A percentile compares a stretch with the other conserved stretches of the same genome.
phyloP scores from a whole-genome alignment of 495 filamentous ascomycete genomes.

The Astrocystis sublimbata region DNA sequence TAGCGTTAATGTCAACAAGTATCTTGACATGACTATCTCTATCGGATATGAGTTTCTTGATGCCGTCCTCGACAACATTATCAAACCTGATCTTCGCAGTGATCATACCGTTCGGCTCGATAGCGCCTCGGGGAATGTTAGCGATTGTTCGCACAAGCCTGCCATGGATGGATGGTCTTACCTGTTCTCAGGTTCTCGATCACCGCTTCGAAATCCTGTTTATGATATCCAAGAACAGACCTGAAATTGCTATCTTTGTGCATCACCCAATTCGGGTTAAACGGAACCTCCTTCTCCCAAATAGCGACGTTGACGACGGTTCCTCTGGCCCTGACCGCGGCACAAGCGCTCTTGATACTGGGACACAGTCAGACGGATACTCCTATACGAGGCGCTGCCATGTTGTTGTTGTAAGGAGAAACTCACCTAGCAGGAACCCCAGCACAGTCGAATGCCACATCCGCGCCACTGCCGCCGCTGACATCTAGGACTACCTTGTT shows the following conservation, averaged over 20 bases:
- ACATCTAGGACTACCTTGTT: slow-evolving; percentile 46
- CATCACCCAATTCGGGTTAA: slow-evolving; percentile 51
- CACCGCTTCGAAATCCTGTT: slow-evolving; percentile 56
- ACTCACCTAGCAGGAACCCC: slow-evolving; percentile 51
- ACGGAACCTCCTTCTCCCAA: slow-evolving; percentile 56
- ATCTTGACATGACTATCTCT: slow-evolving; percentile 62
- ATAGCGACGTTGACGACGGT: slow-evolving; percentile 64
- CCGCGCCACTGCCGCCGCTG: slow-evolving; percentile 50
- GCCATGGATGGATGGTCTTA: slow-evolving; percentile 26
- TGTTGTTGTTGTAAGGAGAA: neutral
- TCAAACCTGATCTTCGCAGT: slow-evolving; percentile 55
- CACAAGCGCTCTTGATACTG: slow-evolving; percentile 48
- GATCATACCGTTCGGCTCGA: slow-evolving; percentile 60
- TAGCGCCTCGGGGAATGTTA: slow-evolving; percentile 39
- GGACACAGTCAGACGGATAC: slow-evolving; percentile 3
- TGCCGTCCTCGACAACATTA: slow-evolving; percentile 59
- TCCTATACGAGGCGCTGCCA: too few species aligned
- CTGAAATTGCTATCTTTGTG: slow-evolving; percentile 49
- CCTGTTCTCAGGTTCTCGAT: slow-evolving; percentile 53
- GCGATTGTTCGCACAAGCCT: neutral
- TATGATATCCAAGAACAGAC: slow-evolving; percentile 55
- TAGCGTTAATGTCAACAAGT: slow-evolving; percentile 40
- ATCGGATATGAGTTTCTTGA: slow-evolving; percentile 55
- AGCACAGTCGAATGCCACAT: slow-evolving; percentile 60
- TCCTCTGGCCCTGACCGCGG: slow-evolving; percentile 52